Evolutionary conservation across 495 filamentous ascomycete species (phyloP), one percentile per base, ranked within the genome.

Genomic region (Aspergillus cristatus): DNA sequence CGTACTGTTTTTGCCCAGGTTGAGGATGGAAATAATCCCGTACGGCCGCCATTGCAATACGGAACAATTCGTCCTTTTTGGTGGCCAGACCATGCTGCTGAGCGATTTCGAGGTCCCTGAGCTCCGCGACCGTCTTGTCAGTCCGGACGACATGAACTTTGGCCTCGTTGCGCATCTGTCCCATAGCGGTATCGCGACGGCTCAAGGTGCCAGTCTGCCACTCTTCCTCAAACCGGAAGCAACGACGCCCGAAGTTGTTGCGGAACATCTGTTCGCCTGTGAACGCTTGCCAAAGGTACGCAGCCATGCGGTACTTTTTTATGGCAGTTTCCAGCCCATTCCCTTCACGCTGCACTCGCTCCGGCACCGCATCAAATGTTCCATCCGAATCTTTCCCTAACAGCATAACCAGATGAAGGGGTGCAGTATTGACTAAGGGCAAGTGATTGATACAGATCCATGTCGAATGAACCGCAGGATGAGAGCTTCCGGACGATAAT

Each of bases 231-330:
- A 90, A 85, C 29, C 88, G 71, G 53, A 94, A 94, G 32, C 78
- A 83, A 15, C 89, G 75, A 17, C 89, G 74, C 2, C 86, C 86
- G 37, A 95, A 73, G 32, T 78, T 80, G 57, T 90, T 82, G 41
- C 86, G 83, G 57, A 75, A 81, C 88, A 95, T 95, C 54, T 96
- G 87, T 53, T 94, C 87, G 10, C 83, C 85, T 1, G 89, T 96
- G 51, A 91, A 95, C 6, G 87, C 86, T 55, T 95, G 89, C 89
- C 89, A 96, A 2, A 96, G 70, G 54, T 95, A 93, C 13, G 86
- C 88, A 15, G 86, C 80, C 78, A 87, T 93, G 37, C 86, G 75
- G 50, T 85, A 94, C 57, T 95, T 95, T 39, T 75, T 72, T 45
- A 91, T 72, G 0, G 89, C 89, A 10, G 70, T 76, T 2, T 90